Percentiles rank a stretch among this genome's conserved stretches.
Conservation (phyloP, 129 eudicot species). For the Sambucus nigra region DNA sequence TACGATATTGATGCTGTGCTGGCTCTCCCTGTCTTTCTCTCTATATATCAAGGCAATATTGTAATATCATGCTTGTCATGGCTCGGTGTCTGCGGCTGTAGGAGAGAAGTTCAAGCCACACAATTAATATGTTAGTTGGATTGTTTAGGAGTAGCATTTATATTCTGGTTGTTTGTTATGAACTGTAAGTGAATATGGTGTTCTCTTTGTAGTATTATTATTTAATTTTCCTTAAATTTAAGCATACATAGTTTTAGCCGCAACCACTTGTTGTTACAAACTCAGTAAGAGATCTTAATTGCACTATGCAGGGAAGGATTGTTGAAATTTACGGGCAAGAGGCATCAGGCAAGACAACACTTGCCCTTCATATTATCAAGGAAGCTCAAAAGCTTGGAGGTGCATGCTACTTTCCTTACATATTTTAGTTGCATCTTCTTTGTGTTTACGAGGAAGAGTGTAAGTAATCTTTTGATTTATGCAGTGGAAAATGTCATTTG, state of each 20-base stretch:
- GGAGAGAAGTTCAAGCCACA: no score
- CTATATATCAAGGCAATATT: no score
- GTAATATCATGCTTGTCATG: no score
- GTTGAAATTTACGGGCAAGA: slow-evolving; percentile 92
- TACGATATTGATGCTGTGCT: no score
- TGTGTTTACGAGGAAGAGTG: background rate
- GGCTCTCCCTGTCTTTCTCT: no score
- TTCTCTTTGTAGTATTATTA: background rate
- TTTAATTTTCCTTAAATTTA: background rate
- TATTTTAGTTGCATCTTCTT: slow-evolving; percentile 4
- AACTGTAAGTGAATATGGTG: background rate
- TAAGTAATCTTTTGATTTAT: background rate
- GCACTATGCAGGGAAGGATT: slow-evolving; percentile 75
- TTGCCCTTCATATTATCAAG: slow-evolving; percentile 81
- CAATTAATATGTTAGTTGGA: background rate
- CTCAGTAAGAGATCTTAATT: slow-evolving; percentile 10
- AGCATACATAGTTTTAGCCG: background rate
- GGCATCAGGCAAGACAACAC: slow-evolving; percentile 96
- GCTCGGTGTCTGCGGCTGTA: no score
- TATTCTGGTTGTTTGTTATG: background rate
- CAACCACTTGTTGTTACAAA: background rate
- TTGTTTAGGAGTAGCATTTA: background rate
- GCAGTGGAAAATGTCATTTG: no score
- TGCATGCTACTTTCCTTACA: slow-evolving; percentile 14
- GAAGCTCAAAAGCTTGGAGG: slow-evolving; percentile 99